Evolutionary conservation across 1,284 basidiomycete genomes (phyloP), one percentile per base, ranked within the genome.

Genomic region (Apiotrichum montevideense): DNA sequence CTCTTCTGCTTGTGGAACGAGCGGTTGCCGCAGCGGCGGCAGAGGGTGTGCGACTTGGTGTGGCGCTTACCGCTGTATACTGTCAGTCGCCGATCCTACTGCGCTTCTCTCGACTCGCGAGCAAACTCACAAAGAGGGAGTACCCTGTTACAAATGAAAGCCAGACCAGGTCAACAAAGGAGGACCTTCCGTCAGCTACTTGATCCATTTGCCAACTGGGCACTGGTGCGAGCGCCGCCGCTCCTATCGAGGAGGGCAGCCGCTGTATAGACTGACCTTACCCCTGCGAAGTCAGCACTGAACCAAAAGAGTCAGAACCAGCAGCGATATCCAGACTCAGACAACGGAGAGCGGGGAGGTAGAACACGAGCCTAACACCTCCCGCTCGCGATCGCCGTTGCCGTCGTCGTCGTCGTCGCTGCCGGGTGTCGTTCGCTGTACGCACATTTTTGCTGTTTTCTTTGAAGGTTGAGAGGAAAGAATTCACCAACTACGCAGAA

Each of bases 1-100:
- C 96, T 92, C 84, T 97, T 88, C 81, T 97, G 94, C 80, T 85
- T 87, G 85, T 97, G 94, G 84, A 96, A 93, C 44, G 90, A 83
- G 64, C 92, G 86, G 78, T 85, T 83, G 69, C 91, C 90, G 81
- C 93, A 97, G 74, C 93, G 88, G 76, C 91, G 84, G 84, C 92
- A 96, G 72, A 95, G 85, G 62, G 93, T 96, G 85, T 98, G 95
- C 74, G 90, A 87, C 85, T 98, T 98, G 73, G 91, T 91, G 87
- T 96, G 94, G 78, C 89, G 84, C 84, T 94, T 94, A 90, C 91
- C 90, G 79, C 75, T 78, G 58, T 45, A 34, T 14, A 33, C 34
- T 21, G 57, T 58, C 54, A 62, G 60, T 39, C 8, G 13, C 21
- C 21, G 21, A 21, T 21, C 21, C 59, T 34, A 2, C 42, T 40